phyloP scores from a whole-genome alignment of 2,329 filamentous ascomycete genomes.

The Ophiostoma triangulosporum region DNA sequence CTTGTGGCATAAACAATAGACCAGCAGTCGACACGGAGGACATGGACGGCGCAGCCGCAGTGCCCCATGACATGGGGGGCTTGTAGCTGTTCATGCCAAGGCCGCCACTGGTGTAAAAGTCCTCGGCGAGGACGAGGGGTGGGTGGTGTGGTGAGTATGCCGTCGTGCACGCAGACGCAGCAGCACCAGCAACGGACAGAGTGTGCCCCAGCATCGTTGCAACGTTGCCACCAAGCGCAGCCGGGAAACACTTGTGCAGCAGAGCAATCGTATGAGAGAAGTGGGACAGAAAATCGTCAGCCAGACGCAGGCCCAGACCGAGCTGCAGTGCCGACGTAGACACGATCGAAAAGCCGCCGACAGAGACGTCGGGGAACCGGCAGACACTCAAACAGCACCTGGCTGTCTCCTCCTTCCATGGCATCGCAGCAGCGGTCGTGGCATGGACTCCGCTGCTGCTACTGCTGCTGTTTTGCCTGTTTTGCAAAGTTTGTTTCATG shows the following conservation, averaged over 20 bases:
- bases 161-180: background rate
- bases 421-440: background rate
- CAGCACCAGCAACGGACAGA: background rate
- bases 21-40: background rate
- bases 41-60: background rate
- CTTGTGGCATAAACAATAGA: background rate
- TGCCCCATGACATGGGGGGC: slow-evolving; percentile 6
- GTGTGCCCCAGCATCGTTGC: background rate
- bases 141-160: background rate
- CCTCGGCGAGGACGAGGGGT: slow-evolving; percentile 2
- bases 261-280: slow-evolving; percentile 12
- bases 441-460: too few species aligned
- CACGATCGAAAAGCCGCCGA: slow-evolving; percentile 27
- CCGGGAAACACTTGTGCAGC: background rate
- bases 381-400: slow-evolving; percentile 21
- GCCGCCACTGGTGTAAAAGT: background rate
- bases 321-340: slow-evolving; percentile 28
- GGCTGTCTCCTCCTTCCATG: slow-evolving; percentile 11
- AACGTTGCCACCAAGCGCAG: background rate
- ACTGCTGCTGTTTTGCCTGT: background rate
- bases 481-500: slow-evolving; percentile 1
- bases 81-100: background rate
- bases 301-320: slow-evolving; percentile 29
- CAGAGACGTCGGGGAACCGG: slow-evolving; percentile 27
- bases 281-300: slow-evolving; percentile 26